phyloP scores from a whole-genome alignment of 805 yeast genomes.

The Kluyveromyces wickerhamii region DNA sequence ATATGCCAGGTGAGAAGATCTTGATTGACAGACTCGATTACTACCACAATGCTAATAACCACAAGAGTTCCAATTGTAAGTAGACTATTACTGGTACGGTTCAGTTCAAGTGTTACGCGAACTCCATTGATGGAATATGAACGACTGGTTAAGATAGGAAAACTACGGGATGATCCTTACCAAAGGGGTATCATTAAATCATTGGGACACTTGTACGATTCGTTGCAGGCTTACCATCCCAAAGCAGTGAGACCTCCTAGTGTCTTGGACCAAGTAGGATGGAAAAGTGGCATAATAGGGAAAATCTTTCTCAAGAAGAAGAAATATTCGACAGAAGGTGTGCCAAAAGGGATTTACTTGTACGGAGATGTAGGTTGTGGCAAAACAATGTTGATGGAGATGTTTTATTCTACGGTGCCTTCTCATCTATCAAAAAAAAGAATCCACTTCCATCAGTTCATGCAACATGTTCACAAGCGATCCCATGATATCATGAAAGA shows the following conservation, averaged over 20 bases:
- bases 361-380: constrained; percentile 99
- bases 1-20: too few species aligned
- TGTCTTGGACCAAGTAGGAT: constrained; percentile 32
- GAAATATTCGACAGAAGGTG: constrained; percentile 24
- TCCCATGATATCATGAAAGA: constrained; percentile 63
- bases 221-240: constrained; percentile 51
- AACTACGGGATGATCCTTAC: constrained; percentile 63
- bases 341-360: constrained; percentile 80
- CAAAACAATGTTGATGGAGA: constrained; percentile 95
- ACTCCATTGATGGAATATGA: constrained; percentile 49
- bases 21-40: too few species aligned
- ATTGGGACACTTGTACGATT: constrained; percentile 50
- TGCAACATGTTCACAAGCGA: constrained; percentile 88
- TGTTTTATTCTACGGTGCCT: constrained; percentile 83
- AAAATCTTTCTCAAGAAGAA: constrained; percentile 24
- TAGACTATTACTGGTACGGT: not conserved
- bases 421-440: constrained; percentile 66
- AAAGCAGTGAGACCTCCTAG: constrained; percentile 49
- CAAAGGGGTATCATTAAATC: constrained; percentile 67
- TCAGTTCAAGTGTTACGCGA: constrained; percentile 9
- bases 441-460: constrained; percentile 92
- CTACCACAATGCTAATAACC: too few species aligned
- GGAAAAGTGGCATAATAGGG: constrained; percentile 39
- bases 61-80: too few species aligned
- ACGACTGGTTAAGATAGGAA: constrained; percentile 38